These are phyloP conservation scores for Xylaria sp. DNA, from an alignment of 2,329 filamentous ascomycete species.

Conservation along the genomic window DNA sequence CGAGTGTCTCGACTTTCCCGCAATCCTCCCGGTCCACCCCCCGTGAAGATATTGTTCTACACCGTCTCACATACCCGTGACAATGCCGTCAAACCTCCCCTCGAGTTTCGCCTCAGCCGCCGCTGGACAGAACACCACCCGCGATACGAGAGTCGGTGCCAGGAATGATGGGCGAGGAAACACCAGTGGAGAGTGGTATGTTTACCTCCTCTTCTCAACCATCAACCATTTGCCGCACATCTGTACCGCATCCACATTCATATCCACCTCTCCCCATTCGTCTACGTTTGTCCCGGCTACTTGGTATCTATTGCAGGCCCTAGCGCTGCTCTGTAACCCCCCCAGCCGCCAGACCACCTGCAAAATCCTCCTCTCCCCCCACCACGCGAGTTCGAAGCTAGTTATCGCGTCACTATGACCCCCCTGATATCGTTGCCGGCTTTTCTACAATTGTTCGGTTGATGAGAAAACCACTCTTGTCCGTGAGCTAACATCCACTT, in stretches of 20 bases:
- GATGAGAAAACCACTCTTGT: neutral
- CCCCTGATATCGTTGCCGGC: neutral
- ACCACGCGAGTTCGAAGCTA: too few species aligned
- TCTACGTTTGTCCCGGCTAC: neutral
- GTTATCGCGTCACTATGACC: too few species aligned
- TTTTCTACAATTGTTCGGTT: neutral
- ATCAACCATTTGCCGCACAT: neutral
- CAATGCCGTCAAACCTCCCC: conserved; percentile 74
- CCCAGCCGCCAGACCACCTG: too few species aligned
- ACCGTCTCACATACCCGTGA: conserved; percentile 14
- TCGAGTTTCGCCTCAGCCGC: conserved; percentile 85
- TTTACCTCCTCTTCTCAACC: conserved; percentile 28
- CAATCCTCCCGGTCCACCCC: neutral
- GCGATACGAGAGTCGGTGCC: conserved; percentile 59
- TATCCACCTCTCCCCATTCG: too few species aligned
- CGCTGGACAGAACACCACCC: conserved; percentile 70
- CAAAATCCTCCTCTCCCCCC: too few species aligned
- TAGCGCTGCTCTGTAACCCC: too few species aligned
- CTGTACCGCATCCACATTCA: too few species aligned
- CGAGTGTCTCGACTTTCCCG: conserved; percentile 9
- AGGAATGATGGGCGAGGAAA: conserved; percentile 59
- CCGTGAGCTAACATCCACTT: conserved; percentile 5
- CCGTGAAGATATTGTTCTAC: conserved; percentile 6
- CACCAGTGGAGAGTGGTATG: conserved; percentile 74
- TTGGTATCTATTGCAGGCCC: too few species aligned